Evolutionary conservation across 257 asterid species (phyloP).

Genomic region (Lycium barbarum): DNA sequence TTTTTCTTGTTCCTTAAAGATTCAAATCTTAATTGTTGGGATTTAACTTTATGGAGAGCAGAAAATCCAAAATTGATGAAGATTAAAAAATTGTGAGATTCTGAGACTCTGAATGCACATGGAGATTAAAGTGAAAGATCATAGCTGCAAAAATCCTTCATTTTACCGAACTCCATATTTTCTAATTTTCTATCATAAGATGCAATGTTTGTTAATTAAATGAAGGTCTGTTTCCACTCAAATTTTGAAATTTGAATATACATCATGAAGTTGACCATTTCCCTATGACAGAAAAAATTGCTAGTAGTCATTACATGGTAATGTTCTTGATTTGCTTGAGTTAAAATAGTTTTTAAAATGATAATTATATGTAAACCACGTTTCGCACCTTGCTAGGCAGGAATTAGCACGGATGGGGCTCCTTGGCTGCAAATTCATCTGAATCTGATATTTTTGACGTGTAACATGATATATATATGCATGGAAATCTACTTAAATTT

Average conservation of each 20-base stretch:
- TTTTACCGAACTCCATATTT: background rate
- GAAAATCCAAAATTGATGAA: background rate
- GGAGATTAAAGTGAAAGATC: background rate
- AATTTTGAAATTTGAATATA: background rate
- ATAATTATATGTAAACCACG: background rate
- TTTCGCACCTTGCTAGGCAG: background rate
- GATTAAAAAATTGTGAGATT: background rate
- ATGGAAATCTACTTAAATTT: background rate
- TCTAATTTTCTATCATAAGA: background rate
- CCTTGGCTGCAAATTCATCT: background rate
- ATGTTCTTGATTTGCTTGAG: background rate
- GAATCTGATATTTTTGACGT: background rate
- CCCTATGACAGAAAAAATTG: background rate
- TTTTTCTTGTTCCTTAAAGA: background rate
- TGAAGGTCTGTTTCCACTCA: background rate
- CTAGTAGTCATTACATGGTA: background rate
- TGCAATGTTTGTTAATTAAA: background rate
- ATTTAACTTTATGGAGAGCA: background rate
- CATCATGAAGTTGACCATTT: background rate
- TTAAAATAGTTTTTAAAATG: background rate
- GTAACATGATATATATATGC: background rate
- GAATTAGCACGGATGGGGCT: background rate
- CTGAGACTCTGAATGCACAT: background rate
- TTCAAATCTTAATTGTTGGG: background rate
- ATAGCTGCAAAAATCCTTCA: background rate